Base-by-base conservation (phyloP, 352 stramenopile genomes). In the Phytophthora pisi region DNA sequence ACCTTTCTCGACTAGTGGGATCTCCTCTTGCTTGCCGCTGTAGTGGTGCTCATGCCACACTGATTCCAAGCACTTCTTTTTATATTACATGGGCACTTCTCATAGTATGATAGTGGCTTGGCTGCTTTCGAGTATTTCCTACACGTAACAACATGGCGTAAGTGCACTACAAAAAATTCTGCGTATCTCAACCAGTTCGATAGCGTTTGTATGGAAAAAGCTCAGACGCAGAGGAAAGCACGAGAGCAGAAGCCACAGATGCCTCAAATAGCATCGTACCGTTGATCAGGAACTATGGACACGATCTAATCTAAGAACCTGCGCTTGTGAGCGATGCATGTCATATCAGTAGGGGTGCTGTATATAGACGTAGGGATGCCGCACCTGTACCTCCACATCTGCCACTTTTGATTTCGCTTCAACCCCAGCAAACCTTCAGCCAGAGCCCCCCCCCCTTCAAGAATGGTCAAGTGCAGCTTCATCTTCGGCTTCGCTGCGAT, bases 381-480 rank as follows among this genome's bases (percentile, higher is more conserved):
- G 5, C 16, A 46, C 16, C 16, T 46, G 40, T 5, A 20, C 13
- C 43, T 2, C 13, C 9, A n/a, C 20, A 34, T 34, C 5, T 30
- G 36, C 30, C 59, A 72, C 52, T 68, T 64, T 64, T 10, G 47
- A 16, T 68, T 67, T 55, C 49, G 13, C 13, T 4, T 52, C 23
- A 13, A 18, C 11, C 51, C 20, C 47, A 31, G 10, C 11, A 53
- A 55, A 7, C 1, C 20, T 8, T 36, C 36, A 24, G 26, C 18
- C 4, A 31, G 5, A 31, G 24, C 4, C 36, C 10, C 24, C 2
- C 16, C 11, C 34, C 16, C 18, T 10, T 34, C 36, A 43, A 43
- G 6, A 4, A 74, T 74, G 66, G 66, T 74, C 66, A 74, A 74
- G 60, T 51, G 45, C 45, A 70, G 34, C 51, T 57, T 63, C 50